These are phyloP conservation scores for Exophiala sideris DNA, from an alignment of 2,329 filamentous ascomycete genomes.

Conservation along the genomic window DNA sequence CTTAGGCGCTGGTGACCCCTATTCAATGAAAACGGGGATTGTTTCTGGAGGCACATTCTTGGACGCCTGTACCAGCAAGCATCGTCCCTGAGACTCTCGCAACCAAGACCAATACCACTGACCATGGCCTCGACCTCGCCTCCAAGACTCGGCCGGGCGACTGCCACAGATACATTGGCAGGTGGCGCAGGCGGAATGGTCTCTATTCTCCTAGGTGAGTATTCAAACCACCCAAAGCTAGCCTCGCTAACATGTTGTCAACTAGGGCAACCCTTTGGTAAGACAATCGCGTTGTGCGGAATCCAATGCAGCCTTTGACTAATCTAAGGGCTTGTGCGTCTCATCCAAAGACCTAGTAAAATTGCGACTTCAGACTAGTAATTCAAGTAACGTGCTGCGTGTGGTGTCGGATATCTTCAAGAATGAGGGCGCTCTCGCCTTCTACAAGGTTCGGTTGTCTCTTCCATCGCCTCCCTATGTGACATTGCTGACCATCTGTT, in stretches of 20 bases:
- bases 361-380: conserved; percentile 11
- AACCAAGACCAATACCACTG: neutral
- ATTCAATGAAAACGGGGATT: too few species aligned
- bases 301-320: neutral
- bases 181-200: conserved; percentile 11
- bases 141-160: too few species aligned
- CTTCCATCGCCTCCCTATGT: too few species aligned
- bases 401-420: conserved; percentile 4
- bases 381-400: conserved; percentile 9
- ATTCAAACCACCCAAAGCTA: neutral
- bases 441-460: conserved; percentile 2
- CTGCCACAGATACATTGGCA: conserved; percentile 5
- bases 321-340: neutral
- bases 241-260: neutral
- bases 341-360: conserved; percentile 7
- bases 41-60: too few species aligned
- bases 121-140: neutral
- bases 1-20: too few species aligned
- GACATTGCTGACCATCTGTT: too few species aligned
- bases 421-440: conserved; percentile 3
- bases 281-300: neutral
- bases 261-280: conserved; percentile 3
- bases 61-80: too few species aligned
- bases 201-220: conserved; percentile 12
- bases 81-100: too few species aligned